phyloP scores from a whole-genome alignment of 1,284 basidiomycete genomes.

The Malassezia arunalokei region DNA sequence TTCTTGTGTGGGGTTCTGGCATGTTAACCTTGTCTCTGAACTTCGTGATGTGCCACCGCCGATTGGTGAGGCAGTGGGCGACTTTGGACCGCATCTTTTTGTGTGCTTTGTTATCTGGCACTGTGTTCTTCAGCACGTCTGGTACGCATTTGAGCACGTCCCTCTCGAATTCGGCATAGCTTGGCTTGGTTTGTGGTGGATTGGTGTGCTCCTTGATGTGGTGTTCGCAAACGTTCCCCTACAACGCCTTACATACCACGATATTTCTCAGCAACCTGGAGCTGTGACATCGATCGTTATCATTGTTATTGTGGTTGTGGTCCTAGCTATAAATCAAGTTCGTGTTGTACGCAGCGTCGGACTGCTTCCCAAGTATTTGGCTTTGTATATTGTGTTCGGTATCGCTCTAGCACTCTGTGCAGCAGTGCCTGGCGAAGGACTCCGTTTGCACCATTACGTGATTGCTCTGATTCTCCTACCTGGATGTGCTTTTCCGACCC shows the following conservation, averaged over 20 bases:
- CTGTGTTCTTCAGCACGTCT: constrained; percentile 60
- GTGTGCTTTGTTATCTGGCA: constrained; percentile 70
- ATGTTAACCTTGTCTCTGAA: constrained; percentile 66
- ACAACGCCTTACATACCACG: constrained; percentile 57
- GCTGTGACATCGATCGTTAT: constrained; percentile 63
- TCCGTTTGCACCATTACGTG: constrained; percentile 53
- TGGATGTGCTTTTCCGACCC: constrained; percentile 66
- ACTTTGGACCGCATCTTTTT: constrained; percentile 67
- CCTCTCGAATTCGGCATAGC: constrained; percentile 63
- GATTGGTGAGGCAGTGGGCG: constrained; percentile 59
- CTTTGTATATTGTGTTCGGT: constrained; percentile 52
- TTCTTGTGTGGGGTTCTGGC: constrained; percentile 77
- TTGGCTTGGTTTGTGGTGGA: constrained; percentile 69
- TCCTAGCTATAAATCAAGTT: constrained; percentile 57
- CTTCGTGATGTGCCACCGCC: constrained; percentile 52
- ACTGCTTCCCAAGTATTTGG: constrained; percentile 59
- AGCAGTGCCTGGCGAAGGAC: constrained; percentile 54
- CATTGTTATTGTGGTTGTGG: constrained; percentile 53
- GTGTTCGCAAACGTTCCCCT: constrained; percentile 39
- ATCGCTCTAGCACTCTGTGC: constrained; percentile 58
- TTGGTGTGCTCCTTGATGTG: constrained; percentile 50
- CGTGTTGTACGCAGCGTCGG: constrained; percentile 73
- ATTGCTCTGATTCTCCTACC: constrained; percentile 64
- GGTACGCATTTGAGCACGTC: constrained; percentile 58
- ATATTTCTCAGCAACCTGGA: constrained; percentile 59